Conservation (phyloP, 345 rosid species). For the Firmiana major region DNA sequence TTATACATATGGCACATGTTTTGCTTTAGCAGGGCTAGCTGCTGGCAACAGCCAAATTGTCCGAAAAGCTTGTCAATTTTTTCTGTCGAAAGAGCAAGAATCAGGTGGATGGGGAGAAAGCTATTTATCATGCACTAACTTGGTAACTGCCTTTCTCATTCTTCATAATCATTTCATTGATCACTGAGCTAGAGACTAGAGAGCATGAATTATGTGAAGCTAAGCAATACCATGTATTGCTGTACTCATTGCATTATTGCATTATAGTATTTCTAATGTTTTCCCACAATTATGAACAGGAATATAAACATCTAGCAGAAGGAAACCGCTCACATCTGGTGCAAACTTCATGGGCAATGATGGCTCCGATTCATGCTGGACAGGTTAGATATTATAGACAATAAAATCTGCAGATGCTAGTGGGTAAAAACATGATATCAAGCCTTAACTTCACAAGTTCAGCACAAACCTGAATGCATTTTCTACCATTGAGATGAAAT, state of each 20-base stretch:
- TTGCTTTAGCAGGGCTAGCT: constrained; percentile 9
- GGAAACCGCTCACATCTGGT: constrained; percentile 7
- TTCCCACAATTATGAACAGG: constrained; percentile 1
- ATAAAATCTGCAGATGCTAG: background rate
- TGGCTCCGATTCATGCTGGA: constrained; percentile 9
- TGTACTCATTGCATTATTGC: background rate
- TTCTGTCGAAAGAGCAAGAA: background rate
- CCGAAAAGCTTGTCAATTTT: constrained; percentile 2
- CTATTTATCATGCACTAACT: background rate
- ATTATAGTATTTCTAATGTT: background rate
- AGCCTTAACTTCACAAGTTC: background rate
- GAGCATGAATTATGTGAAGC: background rate
- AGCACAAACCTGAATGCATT: background rate
- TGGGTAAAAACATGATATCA: background rate
- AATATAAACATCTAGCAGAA: background rate
- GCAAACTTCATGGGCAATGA: constrained; percentile 14
- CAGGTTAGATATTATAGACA: background rate
- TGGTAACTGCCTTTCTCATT: background rate
- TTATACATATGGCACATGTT: constrained; percentile 12
- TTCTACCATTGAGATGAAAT: background rate
- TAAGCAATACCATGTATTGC: background rate
- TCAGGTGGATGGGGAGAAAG: constrained; percentile 18
- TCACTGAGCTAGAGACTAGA: background rate
- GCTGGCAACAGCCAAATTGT: constrained; percentile 6
- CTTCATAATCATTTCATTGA: background rate